phyloP scores from a whole-genome alignment of 2,329 filamentous ascomycete species.

The Fusarium sp. region DNA sequence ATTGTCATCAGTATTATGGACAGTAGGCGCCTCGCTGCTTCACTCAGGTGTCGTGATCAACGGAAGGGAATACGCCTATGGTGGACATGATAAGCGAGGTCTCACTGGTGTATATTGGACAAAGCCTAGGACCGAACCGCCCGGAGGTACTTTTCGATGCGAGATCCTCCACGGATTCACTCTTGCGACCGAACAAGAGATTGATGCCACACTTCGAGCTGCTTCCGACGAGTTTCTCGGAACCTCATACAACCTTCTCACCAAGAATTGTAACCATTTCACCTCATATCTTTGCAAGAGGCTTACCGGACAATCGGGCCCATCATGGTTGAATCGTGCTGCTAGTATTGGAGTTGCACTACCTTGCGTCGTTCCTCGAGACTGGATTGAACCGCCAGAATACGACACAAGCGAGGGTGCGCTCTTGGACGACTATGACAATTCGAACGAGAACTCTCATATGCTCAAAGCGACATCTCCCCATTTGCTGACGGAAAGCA shows the following conservation, averaged over 20 bases:
- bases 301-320: conserved; percentile 77
- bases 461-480: conserved; percentile 66
- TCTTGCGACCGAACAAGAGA: conserved; percentile 75
- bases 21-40: conserved; percentile 80
- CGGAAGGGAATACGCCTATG: conserved; percentile 85
- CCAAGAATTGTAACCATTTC: conserved; percentile 91
- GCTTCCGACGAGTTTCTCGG: conserved; percentile 81
- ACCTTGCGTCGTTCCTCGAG: conserved; percentile 84
- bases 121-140: conserved; percentile 76
- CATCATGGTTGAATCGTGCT: conserved; percentile 83
- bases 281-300: conserved; percentile 80
- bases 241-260: conserved; percentile 83
- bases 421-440: conserved; percentile 70
- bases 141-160: conserved; percentile 81
- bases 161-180: conserved; percentile 86
- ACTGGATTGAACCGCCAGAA: conserved; percentile 86
- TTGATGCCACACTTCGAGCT: conserved; percentile 76
- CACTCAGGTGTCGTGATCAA: conserved; percentile 88
- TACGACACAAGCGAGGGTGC: conserved; percentile 79
- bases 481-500: conserved; percentile 50
- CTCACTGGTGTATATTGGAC: conserved; percentile 89
- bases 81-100: conserved; percentile 78
- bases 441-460: conserved; percentile 66
- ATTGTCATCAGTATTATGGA: conserved; percentile 82
- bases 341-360: conserved; percentile 85